These are phyloP conservation scores for Trichomonascus vanleenenianus DNA, from an alignment of 805 yeast species.

Conservation along the genomic window DNA sequence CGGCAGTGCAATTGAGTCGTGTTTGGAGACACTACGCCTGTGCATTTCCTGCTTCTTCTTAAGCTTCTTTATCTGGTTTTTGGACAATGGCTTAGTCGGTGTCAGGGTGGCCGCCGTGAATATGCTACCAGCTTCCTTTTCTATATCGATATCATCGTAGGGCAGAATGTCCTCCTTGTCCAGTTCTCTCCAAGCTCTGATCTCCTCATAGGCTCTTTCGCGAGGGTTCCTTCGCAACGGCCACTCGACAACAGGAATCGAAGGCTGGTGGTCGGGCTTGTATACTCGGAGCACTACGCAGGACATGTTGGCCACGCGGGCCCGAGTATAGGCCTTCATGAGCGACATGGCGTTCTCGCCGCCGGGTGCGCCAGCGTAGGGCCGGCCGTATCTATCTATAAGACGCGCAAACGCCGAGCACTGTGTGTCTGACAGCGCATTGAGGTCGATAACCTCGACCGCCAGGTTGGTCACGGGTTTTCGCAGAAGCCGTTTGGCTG, in stretches of 20 bases:
- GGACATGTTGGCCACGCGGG: constrained; percentile 21
- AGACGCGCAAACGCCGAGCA: constrained; percentile 25
- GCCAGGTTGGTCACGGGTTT: constrained; percentile 23
- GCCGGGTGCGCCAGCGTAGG: constrained; percentile 25
- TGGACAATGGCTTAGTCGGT: constrained; percentile 17
- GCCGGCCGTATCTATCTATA: constrained; percentile 25
- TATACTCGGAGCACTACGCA: constrained; percentile 29
- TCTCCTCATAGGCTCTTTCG: constrained; percentile 20
- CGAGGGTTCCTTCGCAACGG: not conserved
- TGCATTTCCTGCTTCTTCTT: constrained; percentile 22
- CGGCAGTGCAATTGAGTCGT: constrained; percentile 8
- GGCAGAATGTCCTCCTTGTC: constrained; percentile 22
- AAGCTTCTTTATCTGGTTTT: constrained; percentile 25
- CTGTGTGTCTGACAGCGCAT: constrained; percentile 20
- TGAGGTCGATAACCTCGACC: constrained; percentile 26
- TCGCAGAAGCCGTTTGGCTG: constrained; percentile 18
- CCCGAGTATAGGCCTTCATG: constrained; percentile 25
- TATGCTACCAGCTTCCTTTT: not conserved
- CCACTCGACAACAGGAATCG: not conserved
- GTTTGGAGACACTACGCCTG: constrained; percentile 18
- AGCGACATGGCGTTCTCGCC: constrained; percentile 29
- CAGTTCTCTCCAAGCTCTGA: constrained; percentile 27
- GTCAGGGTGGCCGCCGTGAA: not conserved
- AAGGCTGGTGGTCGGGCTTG: constrained; percentile 12
- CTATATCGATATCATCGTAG: not conserved